A percentile compares a stretch with the other conserved stretches of the same genome.
phyloP scores from a whole-genome alignment of 257 asterid species.

The Thymus mandschuricus region DNA sequence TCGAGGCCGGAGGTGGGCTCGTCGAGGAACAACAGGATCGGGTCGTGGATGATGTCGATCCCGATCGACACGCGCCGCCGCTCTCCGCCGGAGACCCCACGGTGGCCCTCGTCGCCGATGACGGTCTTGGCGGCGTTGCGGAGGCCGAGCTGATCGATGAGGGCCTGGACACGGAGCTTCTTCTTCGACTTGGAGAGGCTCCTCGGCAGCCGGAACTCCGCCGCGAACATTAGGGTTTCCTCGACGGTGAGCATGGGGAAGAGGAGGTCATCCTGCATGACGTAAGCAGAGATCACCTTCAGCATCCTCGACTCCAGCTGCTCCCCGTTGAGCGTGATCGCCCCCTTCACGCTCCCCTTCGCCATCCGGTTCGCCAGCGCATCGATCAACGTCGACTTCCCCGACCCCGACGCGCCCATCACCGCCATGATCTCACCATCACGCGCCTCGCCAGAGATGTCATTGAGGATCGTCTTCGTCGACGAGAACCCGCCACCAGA shows the following conservation, averaged over 20 bases:
- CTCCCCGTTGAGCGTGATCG: constrained; percentile 62
- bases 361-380: constrained; percentile 72
- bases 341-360: constrained; percentile 74
- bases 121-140: constrained; percentile 51
- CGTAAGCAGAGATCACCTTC: constrained; percentile 77
- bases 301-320: constrained; percentile 56
- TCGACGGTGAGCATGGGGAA: constrained; percentile 86
- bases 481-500: constrained; percentile 33
- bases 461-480: constrained; percentile 54
- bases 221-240: constrained; percentile 82
- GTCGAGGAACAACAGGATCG: constrained; percentile 67
- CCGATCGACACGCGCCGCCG: constrained; percentile 84
- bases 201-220: constrained; percentile 73
- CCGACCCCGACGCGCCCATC: constrained; percentile 82
- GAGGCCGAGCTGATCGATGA: constrained; percentile 50
- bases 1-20: constrained; percentile 89
- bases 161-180: constrained; percentile 48
- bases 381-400: constrained; percentile 73
- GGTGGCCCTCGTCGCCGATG: constrained; percentile 66
- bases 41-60: constrained; percentile 83
- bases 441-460: constrained; percentile 74
- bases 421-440: constrained; percentile 85
- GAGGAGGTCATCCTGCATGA: constrained; percentile 80
- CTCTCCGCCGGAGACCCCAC: constrained; percentile 70
- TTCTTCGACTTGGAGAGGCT: constrained; percentile 50